Conservation (phyloP, 2,329 filamentous ascomycete species). For the Colletotrichum lentis region DNA sequence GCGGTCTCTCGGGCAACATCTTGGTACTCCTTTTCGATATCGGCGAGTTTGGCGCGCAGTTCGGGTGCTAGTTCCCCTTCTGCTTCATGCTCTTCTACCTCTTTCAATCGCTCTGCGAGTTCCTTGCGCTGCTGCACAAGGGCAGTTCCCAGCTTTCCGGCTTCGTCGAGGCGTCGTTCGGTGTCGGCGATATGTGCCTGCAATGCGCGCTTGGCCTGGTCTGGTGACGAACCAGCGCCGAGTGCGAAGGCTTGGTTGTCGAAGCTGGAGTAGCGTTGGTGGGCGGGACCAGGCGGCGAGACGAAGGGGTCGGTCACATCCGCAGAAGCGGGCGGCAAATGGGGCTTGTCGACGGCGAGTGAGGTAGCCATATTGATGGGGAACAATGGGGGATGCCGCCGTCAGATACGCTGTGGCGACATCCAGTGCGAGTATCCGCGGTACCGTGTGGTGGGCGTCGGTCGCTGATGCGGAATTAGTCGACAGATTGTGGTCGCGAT, state of each 20-base stretch:
- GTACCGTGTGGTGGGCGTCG: background rate
- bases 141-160: slow-evolving; percentile 86
- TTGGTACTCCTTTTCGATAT: slow-evolving; percentile 94
- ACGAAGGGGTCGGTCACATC: slow-evolving; percentile 66
- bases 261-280: slow-evolving; percentile 82
- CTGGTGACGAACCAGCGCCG: slow-evolving; percentile 79
- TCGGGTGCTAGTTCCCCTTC: slow-evolving; percentile 84
- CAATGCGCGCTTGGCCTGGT: slow-evolving; percentile 86
- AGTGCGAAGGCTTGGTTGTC: slow-evolving; percentile 82
- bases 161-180: slow-evolving; percentile 88
- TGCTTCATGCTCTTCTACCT: slow-evolving; percentile 80
- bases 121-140: slow-evolving; percentile 88
- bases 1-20: slow-evolving; percentile 91
- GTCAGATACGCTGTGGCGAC: slow-evolving; percentile 33
- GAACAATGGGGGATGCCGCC: slow-evolving; percentile 34
- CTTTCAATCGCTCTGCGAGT: slow-evolving; percentile 80
- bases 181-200: slow-evolving; percentile 94
- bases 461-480: slow-evolving; percentile 19
- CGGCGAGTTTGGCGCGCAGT: slow-evolving; percentile 80
- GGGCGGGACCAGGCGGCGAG: slow-evolving; percentile 54
- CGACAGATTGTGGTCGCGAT: slow-evolving; percentile 19
- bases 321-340: slow-evolving; percentile 50
- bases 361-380: slow-evolving; percentile 54
- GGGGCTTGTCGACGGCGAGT: slow-evolving; percentile 53
- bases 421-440: slow-evolving; percentile 31